These are phyloP conservation scores for Hemisphaericaspora xylanilytica DNA, from an alignment of 1,139 yeast species.

Conservation along the genomic window DNA sequence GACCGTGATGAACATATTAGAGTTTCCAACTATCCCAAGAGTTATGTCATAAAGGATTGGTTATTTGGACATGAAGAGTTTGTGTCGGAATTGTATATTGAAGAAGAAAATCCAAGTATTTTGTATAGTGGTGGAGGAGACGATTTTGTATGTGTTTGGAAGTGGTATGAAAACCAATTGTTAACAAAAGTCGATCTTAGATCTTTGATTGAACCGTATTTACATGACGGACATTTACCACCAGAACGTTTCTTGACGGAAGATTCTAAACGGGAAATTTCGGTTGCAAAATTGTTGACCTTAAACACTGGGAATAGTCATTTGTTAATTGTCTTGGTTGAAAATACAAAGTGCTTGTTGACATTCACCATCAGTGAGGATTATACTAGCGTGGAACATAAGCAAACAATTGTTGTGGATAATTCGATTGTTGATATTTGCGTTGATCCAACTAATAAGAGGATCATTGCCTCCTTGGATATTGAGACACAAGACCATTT, in stretches of 20 bases:
- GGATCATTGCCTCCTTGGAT: slow-evolving; percentile 49
- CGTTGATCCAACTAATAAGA: slow-evolving; percentile 15
- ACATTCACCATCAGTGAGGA: slow-evolving; percentile 35
- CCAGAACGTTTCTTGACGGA: slow-evolving; percentile 66
- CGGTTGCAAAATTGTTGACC: slow-evolving; percentile 49
- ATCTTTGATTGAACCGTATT: slow-evolving; percentile 45
- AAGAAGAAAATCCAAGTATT: slow-evolving; percentile 41
- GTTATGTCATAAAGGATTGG: slow-evolving; percentile 77
- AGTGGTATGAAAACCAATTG: slow-evolving; percentile 57
- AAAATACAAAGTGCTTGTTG: slow-evolving; percentile 54
- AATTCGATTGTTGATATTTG: slow-evolving; percentile 29
- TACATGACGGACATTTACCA: slow-evolving; percentile 60
- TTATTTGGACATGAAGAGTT: slow-evolving; percentile 86
- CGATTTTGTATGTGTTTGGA: slow-evolving; percentile 70
- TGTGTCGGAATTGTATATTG: slow-evolving; percentile 57
- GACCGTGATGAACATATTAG: slow-evolving; percentile 97
- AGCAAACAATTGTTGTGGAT: slow-evolving; percentile 26
- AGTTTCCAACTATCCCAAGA: slow-evolving; percentile 77
- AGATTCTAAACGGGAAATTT: slow-evolving; percentile 49
- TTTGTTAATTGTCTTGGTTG: slow-evolving; percentile 47
- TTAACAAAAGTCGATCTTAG: slow-evolving; percentile 51
- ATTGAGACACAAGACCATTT: slow-evolving; percentile 29
- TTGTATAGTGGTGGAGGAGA: slow-evolving; percentile 93
- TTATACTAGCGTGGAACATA: slow-evolving; percentile 18
- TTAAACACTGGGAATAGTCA: slow-evolving; percentile 20